These are phyloP conservation scores for Hanseniaspora clermontiae DNA, from an alignment of 805 yeast genomes.

Conservation along the genomic window DNA sequence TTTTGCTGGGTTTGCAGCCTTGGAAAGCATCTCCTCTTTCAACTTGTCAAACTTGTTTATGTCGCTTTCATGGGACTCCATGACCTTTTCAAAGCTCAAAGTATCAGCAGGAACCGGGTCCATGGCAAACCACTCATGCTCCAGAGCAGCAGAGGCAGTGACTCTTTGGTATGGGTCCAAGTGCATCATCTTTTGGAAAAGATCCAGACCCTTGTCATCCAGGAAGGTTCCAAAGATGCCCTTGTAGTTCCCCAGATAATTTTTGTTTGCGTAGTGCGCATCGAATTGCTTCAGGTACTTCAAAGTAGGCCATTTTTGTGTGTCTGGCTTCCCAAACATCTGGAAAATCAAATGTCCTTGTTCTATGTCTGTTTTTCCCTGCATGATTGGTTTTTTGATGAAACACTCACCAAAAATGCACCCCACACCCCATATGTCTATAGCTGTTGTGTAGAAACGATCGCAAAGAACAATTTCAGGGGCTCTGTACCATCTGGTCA, in stretches of 20 bases:
- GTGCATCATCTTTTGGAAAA: constrained; percentile 49
- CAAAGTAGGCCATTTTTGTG: constrained; percentile 49
- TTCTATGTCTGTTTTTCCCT: constrained; percentile 74
- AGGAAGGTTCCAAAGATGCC: constrained; percentile 35
- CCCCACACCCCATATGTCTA: constrained; percentile 96
- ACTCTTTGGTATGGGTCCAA: constrained; percentile 62
- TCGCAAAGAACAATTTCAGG: constrained; percentile 87
- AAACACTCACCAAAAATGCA: constrained; percentile 91
- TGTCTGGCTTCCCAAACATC: constrained; percentile 67
- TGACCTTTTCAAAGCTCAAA: constrained; percentile 48
- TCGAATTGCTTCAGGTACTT: constrained; percentile 38
- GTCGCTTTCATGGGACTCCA: constrained; percentile 84
- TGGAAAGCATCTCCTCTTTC: constrained; percentile 21
- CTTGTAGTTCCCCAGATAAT: constrained; percentile 34
- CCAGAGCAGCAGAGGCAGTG: constrained; percentile 68
- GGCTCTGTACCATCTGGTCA: constrained; percentile 95
- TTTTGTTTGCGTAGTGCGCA: constrained; percentile 32
- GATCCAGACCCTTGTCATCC: constrained; percentile 34
- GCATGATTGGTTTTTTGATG: constrained; percentile 66
- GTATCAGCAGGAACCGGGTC: constrained; percentile 55
- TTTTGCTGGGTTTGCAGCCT: neutral
- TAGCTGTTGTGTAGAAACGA: constrained; percentile 77
- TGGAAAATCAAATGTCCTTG: constrained; percentile 75
- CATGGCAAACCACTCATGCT: constrained; percentile 52
- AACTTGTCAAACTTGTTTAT: constrained; percentile 41